A percentile compares a stretch with the other conserved stretches of the same genome.
Evolutionary conservation across 2,329 filamentous ascomycete genomes (phyloP).

Genomic region (Botrytis cinerea): DNA sequence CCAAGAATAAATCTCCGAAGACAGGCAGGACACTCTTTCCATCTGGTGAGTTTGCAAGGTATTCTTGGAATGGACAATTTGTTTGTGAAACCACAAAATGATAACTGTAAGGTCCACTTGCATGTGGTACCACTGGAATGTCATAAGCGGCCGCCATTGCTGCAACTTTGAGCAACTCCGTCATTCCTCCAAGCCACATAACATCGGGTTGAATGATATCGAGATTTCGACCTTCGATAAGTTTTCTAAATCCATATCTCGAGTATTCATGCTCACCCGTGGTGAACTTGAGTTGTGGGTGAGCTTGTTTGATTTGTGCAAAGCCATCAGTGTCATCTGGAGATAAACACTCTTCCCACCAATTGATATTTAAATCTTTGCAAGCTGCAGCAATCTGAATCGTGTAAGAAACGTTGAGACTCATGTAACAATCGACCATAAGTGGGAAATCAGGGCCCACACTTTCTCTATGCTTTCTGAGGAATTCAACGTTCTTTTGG

Average conservation of each 20-base stretch:
- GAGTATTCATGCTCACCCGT: slow-evolving; percentile 97
- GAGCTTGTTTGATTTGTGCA: slow-evolving; percentile 83
- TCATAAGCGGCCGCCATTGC: slow-evolving; percentile 92
- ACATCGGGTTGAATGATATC: slow-evolving; percentile 96
- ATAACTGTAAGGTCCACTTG: slow-evolving; percentile 91
- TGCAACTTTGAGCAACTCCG: slow-evolving; percentile 85
- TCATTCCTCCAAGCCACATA: slow-evolving; percentile 95
- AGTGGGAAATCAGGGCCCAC: slow-evolving; percentile 90
- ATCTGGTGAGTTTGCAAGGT: slow-evolving; percentile 89
- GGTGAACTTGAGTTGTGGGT: slow-evolving; percentile 89
- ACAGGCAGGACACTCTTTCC: slow-evolving; percentile 88
- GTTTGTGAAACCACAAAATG: slow-evolving; percentile 93
- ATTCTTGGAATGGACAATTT: slow-evolving; percentile 94
- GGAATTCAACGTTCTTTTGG: slow-evolving; percentile 84
- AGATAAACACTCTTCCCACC: slow-evolving; percentile 94
- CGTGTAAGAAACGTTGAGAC: slow-evolving; percentile 86
- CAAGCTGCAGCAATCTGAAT: slow-evolving; percentile 86
- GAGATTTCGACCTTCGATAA: slow-evolving; percentile 86
- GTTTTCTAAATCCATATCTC: slow-evolving; percentile 89
- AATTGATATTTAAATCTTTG: slow-evolving; percentile 85
- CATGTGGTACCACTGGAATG: slow-evolving; percentile 92
- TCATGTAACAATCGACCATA: slow-evolving; percentile 98
- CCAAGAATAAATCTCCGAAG: slow-evolving; percentile 86
- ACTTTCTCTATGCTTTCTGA: slow-evolving; percentile 78
- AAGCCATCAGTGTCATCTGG: slow-evolving; percentile 94